Conservation (phyloP, 352 stramenopile genomes). For the Phytophthora aleatoria region DNA sequence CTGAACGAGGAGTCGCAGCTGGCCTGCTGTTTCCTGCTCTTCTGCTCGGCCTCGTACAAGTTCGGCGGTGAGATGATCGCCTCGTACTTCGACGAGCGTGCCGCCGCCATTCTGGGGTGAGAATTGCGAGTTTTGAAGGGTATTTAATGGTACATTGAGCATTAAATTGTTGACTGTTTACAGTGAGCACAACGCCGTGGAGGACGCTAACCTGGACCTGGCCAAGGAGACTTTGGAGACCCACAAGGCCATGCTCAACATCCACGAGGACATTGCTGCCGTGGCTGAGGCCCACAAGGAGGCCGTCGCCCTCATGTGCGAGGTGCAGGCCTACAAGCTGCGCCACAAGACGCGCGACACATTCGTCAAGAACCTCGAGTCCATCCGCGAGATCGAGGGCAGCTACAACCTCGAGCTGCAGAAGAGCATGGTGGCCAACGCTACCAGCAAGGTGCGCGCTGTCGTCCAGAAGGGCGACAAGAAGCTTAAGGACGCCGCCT, state of each 20-base stretch:
- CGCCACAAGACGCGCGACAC: slow-evolving; percentile 89
- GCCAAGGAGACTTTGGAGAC: slow-evolving; percentile 85
- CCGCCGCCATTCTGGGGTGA: slow-evolving; percentile 74
- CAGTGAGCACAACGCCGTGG: slow-evolving; percentile 85
- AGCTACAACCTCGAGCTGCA: slow-evolving; percentile 86
- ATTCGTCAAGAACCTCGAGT: slow-evolving; percentile 89
- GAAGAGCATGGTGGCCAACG: slow-evolving; percentile 78
- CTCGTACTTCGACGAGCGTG: slow-evolving; percentile 86
- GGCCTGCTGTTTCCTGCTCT: slow-evolving; percentile 85
- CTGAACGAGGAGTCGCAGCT: slow-evolving; percentile 88
- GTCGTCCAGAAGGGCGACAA: slow-evolving; percentile 84
- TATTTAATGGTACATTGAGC: neutral
- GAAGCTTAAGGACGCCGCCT: slow-evolving; percentile 81
- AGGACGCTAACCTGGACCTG: slow-evolving; percentile 83
- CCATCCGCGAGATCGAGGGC: slow-evolving; percentile 81
- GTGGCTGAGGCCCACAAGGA: slow-evolving; percentile 85
- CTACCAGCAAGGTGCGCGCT: slow-evolving; percentile 76
- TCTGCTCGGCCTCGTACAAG: slow-evolving; percentile 88
- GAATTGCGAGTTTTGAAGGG: slow-evolving; percentile 4
- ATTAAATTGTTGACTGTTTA: slow-evolving; percentile 11
- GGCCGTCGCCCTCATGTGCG: slow-evolving; percentile 79
- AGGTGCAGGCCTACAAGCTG: slow-evolving; percentile 86
- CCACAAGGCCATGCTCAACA: slow-evolving; percentile 83
- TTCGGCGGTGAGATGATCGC: slow-evolving; percentile 81
- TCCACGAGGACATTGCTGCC: slow-evolving; percentile 84